Base-by-base conservation (phyloP, 768 basidiomycete genomes). In the Lactifluus rugatus region DNA sequence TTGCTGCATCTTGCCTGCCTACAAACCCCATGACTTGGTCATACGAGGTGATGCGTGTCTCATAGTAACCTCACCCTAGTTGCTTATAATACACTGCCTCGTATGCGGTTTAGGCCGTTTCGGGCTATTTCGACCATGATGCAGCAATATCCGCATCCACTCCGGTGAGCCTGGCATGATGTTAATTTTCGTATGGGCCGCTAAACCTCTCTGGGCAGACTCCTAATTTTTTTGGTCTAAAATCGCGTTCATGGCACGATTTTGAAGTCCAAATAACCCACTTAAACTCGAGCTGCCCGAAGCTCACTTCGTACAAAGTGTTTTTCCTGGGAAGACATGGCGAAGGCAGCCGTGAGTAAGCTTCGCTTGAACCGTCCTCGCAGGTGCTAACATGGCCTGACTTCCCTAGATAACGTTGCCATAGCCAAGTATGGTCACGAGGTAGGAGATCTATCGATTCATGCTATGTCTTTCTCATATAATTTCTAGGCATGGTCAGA, bases 371-470 rank as follows among this genome's bases (percentile, higher is more conserved):
- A 37, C 23, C 21, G 16, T 25, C n/a, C 37, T 39, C 36, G 34
- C 19, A 16, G 28, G 28, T 8, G 16, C 37, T 39, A 5, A 49
- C 16, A n/a, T n/a, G 11, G 25, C 21, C 39, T 4, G 26, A 34
- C 21, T 41, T 32, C 28, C 23, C 13, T 34, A 64, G 63, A 64
- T 28, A 64, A 64, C 39, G 42, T 62, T 44, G 63, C 57, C 7
- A 36, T 46, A 17, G 13, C 6, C 9, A 62, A 64, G 44, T 62
- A 64, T 44, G 48, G 63, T 5, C n/a, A 17, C 1, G 46, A 57
- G 36, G 63, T 64, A 41, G 28, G 61, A 23, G 21, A 5, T 23
- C 23, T 32, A 14, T 28, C 14, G 14, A n/a, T 13, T 14, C 5
- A 16, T 46, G 10, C 11, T 23, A 21, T 25, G 11, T 44, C 41